Evolutionary conservation across 208 protist species (phyloP).

Genomic region (Trypanosoma lewisi): DNA sequence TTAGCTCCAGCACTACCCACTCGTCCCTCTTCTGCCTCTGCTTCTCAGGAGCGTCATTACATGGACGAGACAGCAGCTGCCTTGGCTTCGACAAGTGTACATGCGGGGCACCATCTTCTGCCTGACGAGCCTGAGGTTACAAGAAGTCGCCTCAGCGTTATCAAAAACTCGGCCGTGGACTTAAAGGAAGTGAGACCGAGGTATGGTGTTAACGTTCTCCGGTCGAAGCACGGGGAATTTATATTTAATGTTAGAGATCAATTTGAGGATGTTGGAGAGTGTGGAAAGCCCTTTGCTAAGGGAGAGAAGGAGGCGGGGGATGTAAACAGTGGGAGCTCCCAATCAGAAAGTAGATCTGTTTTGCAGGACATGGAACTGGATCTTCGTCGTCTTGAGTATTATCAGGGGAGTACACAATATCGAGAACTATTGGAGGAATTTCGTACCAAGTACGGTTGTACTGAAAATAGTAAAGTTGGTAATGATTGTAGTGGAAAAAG

Average conservation of each 20-base stretch:
- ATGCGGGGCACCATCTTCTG: slow-evolving; percentile 61
- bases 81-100: slow-evolving; percentile 68
- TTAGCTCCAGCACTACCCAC: slow-evolving; percentile 37
- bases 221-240: background rate
- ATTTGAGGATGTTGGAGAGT: background rate
- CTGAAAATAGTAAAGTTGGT: background rate
- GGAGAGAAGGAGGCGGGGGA: slow-evolving; percentile 12
- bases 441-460: slow-evolving; percentile 54
- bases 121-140: background rate
- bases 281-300: background rate
- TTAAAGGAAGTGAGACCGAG: background rate
- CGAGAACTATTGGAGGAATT: slow-evolving; percentile 62
- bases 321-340: slow-evolving; percentile 13
- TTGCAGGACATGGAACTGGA: slow-evolving; percentile 62
- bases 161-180: slow-evolving; percentile 1
- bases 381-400: slow-evolving; percentile 83
- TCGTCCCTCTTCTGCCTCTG: slow-evolving; percentile 11
- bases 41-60: slow-evolving; percentile 41
- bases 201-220: background rate
- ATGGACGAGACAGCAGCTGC: slow-evolving; percentile 52
- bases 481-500: background rate
- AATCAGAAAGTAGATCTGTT: slow-evolving; percentile 18
- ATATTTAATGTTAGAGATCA: slow-evolving; percentile 9
- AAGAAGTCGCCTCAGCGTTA: slow-evolving; percentile 5
- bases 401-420: slow-evolving; percentile 75